Percentiles rank a stretch among this genome's conserved stretches.
These are phyloP conservation scores for Fistulifera pelliculosa DNA, from an alignment of 108 stramenopile species.

Conservation along the genomic window DNA sequence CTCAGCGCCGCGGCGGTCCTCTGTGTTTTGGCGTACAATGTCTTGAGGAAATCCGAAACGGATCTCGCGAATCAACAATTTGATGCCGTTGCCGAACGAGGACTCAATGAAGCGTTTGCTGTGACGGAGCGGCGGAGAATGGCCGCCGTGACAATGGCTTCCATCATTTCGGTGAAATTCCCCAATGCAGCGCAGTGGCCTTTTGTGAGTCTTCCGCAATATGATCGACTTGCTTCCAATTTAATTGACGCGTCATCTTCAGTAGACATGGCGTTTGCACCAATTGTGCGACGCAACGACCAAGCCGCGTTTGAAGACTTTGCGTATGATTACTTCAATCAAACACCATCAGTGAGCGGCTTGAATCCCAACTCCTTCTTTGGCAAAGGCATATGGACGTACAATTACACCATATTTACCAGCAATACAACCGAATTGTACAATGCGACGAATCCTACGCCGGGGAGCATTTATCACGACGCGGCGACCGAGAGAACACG, in stretches of 20 bases:
- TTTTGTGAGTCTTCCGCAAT: constrained; percentile 5
- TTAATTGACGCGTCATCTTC: constrained; percentile 1
- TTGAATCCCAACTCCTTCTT: no score
- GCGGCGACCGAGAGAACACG: no score
- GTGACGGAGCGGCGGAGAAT: constrained; percentile 10
- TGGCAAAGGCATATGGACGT: no score
- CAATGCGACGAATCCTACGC: no score
- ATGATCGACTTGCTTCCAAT: constrained; percentile 8
- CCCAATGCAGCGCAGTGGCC: constrained; percentile 14
- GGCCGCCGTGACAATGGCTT: constrained; percentile 5
- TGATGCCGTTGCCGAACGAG: constrained; percentile 12
- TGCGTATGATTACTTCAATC: no score
- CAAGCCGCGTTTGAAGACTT: no score
- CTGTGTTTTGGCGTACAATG: constrained; percentile 1
- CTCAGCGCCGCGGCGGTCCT: constrained; percentile 11
- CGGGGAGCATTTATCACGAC: no score
- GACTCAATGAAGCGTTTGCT: not conserved
- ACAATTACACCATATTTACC: no score
- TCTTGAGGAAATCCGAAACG: constrained; percentile 5
- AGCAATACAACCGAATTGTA: no score
- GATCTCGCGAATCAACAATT: constrained; percentile 7
- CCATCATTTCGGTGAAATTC: not conserved
- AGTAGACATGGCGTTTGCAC: constrained; percentile 11
- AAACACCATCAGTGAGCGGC: no score
- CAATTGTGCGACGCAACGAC: not conserved